phyloP scores from a whole-genome alignment of 2,329 filamentous ascomycete genomes.

The Beauveria pseudobassiana region DNA sequence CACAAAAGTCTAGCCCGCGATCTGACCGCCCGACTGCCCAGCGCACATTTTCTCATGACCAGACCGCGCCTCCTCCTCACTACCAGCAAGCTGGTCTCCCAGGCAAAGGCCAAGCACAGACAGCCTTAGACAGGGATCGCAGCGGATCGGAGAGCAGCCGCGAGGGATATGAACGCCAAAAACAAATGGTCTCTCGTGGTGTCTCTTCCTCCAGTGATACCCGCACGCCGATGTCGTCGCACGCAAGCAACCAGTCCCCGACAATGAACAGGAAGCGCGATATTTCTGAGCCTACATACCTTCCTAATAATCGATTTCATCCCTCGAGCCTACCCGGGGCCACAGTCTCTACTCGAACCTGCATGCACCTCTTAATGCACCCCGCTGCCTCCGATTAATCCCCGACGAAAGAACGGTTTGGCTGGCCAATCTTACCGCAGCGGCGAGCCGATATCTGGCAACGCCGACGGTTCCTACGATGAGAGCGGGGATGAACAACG shows the following conservation, averaged over 20 bases:
- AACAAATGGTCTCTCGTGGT: constrained; percentile 12
- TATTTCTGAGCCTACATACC: constrained; percentile 43
- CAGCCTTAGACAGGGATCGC: constrained; percentile 39
- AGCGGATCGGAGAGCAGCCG: constrained; percentile 50
- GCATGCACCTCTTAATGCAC: constrained; percentile 28
- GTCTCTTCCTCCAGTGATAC: constrained; percentile 22
- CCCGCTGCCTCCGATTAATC: constrained; percentile 54
- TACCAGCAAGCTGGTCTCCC: constrained; percentile 34
- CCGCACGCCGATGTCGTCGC: constrained; percentile 16
- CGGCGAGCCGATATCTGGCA: constrained; percentile 23
- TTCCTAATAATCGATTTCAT: constrained; percentile 25
- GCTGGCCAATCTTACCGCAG: constrained; percentile 28
- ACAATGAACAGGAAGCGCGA: constrained; percentile 32
- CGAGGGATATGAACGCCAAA: constrained; percentile 31
- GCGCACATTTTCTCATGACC: constrained; percentile 36
- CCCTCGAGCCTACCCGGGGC: constrained; percentile 27
- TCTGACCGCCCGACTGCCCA: constrained; percentile 21
- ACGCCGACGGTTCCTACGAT: constrained; percentile 21
- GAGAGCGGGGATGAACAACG: constrained; percentile 22
- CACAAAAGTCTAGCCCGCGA: constrained; percentile 10
- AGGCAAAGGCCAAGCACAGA: constrained; percentile 21
- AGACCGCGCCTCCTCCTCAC: constrained; percentile 35
- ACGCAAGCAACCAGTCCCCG: constrained; percentile 30
- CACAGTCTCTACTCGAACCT: constrained; percentile 30
- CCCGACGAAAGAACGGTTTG: constrained; percentile 41